phyloP scores from a whole-genome alignment of 495 filamentous ascomycete genomes.

The Cudoniella acicularis region DNA sequence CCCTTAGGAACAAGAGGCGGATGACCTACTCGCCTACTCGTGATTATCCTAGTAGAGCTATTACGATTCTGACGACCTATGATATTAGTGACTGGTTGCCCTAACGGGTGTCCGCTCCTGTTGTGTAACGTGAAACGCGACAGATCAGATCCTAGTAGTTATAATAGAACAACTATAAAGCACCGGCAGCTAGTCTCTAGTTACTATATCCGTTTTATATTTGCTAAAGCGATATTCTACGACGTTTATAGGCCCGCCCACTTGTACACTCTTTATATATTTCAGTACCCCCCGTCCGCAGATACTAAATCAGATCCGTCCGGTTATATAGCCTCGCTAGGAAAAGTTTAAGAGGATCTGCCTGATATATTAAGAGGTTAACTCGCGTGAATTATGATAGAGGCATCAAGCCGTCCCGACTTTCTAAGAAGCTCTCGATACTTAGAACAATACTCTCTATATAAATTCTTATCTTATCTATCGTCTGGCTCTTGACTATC shows the following conservation, averaged over 20 bases:
- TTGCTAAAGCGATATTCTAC: slow-evolving; percentile 6
- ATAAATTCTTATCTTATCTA: slow-evolving; percentile 6
- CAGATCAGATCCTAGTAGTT: not conserved
- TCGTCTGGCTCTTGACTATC: slow-evolving; percentile 3
- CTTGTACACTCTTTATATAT: slow-evolving; percentile 2
- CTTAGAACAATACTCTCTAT: slow-evolving; percentile 8
- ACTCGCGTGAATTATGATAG: slow-evolving; percentile 5
- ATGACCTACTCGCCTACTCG: too few relatives aligned
- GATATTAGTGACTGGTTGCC: too few relatives aligned
- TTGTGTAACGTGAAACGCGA: not conserved
- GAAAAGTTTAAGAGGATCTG: slow-evolving; percentile 10
- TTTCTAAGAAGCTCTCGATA: slow-evolving; percentile 10
- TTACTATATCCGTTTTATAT: not conserved
- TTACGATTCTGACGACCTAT: not conserved
- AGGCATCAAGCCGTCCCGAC: slow-evolving; percentile 3
- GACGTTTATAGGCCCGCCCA: not conserved
- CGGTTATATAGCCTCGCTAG: not conserved
- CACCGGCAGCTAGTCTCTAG: not conserved
- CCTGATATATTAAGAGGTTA: slow-evolving; percentile 3
- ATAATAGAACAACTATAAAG: not conserved
- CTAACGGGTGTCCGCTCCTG: not conserved
- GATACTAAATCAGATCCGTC: slow-evolving; percentile 9
- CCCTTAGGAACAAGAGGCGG: slow-evolving; percentile 3
- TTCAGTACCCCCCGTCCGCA: slow-evolving; percentile 4
- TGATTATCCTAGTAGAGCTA: slow-evolving; percentile 10